These are phyloP conservation scores for Nicotiana rustica DNA, from an alignment of 305 asterid species.

Conservation along the genomic window DNA sequence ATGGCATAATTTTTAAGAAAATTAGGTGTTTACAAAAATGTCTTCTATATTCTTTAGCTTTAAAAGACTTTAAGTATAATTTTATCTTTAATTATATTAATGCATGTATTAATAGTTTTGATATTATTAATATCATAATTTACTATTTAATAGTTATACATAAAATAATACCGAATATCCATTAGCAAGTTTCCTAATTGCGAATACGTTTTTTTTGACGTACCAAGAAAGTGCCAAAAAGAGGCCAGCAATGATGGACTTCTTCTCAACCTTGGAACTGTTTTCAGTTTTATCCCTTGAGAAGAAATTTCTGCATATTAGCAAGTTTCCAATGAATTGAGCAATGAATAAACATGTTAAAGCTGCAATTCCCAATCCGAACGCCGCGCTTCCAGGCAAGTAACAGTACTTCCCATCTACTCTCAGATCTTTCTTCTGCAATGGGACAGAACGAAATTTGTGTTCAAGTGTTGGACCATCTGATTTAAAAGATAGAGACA, in stretches of 20 bases:
- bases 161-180: too few relatives aligned
- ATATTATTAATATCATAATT: too few relatives aligned
- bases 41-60: too few relatives aligned
- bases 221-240: constrained; percentile 59
- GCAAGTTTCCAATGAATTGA: constrained; percentile 49
- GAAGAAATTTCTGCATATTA: constrained; percentile 43
- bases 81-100: too few relatives aligned
- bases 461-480: neutral
- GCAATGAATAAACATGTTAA: constrained; percentile 46
- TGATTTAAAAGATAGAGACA: neutral
- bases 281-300: constrained; percentile 17
- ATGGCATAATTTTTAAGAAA: too few relatives aligned
- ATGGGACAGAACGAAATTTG: neutral
- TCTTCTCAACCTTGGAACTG: neutral
- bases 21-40: too few relatives aligned
- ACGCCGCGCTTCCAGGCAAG: constrained; percentile 52
- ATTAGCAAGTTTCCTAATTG: too few relatives aligned
- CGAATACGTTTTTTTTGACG: constrained; percentile 10
- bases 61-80: too few relatives aligned
- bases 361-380: constrained; percentile 58
- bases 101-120: too few relatives aligned
- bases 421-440: constrained; percentile 56
- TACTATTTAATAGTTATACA: too few relatives aligned
- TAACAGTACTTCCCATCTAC: constrained; percentile 60
- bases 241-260: constrained; percentile 47